These are phyloP conservation scores for Paraglomus brasilianum DNA, from an alignment of 192 early-diverging fungal genomes.

Conservation along the genomic window DNA sequence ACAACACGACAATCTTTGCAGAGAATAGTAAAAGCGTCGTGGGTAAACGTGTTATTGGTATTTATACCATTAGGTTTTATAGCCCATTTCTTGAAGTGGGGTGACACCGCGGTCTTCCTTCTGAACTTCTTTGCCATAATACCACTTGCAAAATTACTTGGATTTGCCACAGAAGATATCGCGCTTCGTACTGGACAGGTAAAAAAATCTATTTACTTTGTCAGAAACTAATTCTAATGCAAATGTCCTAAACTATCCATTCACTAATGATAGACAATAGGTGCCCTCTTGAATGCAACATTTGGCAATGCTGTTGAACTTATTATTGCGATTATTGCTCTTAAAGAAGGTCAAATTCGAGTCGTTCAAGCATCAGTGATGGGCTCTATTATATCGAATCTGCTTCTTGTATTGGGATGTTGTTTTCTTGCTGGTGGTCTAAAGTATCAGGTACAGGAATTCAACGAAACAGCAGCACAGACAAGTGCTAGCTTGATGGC, in stretches of 20 bases:
- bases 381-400: slow-evolving; percentile 85
- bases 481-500: slow-evolving; percentile 66
- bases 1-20: background rate
- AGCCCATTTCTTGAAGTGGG: slow-evolving; percentile 63
- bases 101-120: slow-evolving; percentile 64
- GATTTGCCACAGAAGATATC: slow-evolving; percentile 85
- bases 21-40: background rate
- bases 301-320: slow-evolving; percentile 87
- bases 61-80: slow-evolving; percentile 81
- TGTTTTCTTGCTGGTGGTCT: slow-evolving; percentile 85
- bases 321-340: slow-evolving; percentile 75
- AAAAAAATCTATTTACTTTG: no score
- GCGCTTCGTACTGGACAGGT: slow-evolving; percentile 64
- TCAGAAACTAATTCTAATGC: slow-evolving; percentile 49
- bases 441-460: slow-evolving; percentile 60
- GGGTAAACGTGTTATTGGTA: slow-evolving; percentile 67
- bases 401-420: slow-evolving; percentile 83
- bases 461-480: slow-evolving; percentile 70
- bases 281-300: slow-evolving; percentile 70
- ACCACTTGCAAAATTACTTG: slow-evolving; percentile 82
- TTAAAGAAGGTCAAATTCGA: slow-evolving; percentile 58
- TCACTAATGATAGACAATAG: slow-evolving; percentile 51
- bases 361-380: slow-evolving; percentile 65
- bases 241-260: slow-evolving; percentile 60
- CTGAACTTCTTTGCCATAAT: slow-evolving; percentile 89